phyloP scores from a whole-genome alignment of 2,329 filamentous ascomycete genomes.

The Amauroascus niger region DNA sequence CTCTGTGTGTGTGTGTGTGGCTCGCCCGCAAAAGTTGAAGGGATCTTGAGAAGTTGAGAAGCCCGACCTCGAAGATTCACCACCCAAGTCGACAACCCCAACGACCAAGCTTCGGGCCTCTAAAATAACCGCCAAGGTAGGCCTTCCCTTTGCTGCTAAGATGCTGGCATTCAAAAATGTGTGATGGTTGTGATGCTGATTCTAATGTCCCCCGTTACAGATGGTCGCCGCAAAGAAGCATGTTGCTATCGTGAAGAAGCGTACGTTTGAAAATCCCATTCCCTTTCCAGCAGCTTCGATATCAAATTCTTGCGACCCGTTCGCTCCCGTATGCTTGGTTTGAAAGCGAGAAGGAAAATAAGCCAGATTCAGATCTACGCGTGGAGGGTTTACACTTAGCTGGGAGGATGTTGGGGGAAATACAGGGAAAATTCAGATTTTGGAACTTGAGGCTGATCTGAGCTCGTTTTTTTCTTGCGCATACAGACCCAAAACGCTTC shows the following conservation, averaged over 20 bases:
- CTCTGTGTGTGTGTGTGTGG: no score
- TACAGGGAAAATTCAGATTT: not conserved
- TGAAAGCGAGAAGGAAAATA: not conserved
- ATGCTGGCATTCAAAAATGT: no score
- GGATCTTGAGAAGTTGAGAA: no score
- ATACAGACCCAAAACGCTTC: constrained; percentile 82
- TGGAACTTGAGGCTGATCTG: constrained; percentile 25
- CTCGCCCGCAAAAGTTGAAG: no score
- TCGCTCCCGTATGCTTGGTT: not conserved
- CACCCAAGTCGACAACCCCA: constrained; percentile 24
- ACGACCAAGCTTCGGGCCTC: constrained; percentile 34
- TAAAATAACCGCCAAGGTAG: constrained; percentile 39
- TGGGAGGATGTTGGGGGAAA: not conserved
- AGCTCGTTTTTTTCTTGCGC: constrained; percentile 8
- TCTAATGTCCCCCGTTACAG: constrained; percentile 39
- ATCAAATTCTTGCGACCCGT: not conserved
- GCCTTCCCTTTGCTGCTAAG: constrained; percentile 14
- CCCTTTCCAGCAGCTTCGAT: not conserved
- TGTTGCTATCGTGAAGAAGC: constrained; percentile 99
- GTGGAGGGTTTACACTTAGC: not conserved
- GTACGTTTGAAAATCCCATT: constrained; percentile 55
- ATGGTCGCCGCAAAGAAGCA: constrained; percentile 99
- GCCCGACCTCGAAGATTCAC: constrained; percentile 31
- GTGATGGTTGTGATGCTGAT: constrained; percentile 7
- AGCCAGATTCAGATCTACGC: not conserved